Evolutionary conservation across 495 filamentous ascomycete genomes (phyloP).

Genomic region (Xylaria palmicola): DNA sequence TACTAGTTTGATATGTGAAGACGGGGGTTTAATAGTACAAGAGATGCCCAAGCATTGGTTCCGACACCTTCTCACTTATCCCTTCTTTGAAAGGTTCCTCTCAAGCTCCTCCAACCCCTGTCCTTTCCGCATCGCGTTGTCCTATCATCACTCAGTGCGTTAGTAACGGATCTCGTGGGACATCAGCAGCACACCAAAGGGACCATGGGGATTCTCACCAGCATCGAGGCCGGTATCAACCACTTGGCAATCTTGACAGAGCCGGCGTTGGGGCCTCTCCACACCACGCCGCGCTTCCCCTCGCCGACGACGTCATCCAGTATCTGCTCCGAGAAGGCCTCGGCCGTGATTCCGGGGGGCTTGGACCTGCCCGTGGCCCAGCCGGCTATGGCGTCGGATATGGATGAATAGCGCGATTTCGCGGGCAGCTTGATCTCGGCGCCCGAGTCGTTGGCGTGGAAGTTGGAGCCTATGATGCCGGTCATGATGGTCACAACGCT

Average conservation of each 20-base stretch:
- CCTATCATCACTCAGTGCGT: neutral
- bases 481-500: constrained; percentile 24
- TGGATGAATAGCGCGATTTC: neutral
- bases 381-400: neutral
- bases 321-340: neutral
- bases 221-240: neutral
- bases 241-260: neutral
- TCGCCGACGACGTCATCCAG: neutral
- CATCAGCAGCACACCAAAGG: neutral
- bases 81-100: too few relatives aligned
- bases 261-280: constrained; percentile 5
- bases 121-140: neutral
- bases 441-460: neutral
- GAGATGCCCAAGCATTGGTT: neutral
- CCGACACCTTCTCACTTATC: neutral
- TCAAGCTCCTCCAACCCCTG: neutral
- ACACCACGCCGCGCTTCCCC: neutral
- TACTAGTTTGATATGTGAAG: neutral
- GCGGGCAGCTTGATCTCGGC: neutral
- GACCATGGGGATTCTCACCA: neutral
- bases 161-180: neutral
- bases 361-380: constrained; percentile 5
- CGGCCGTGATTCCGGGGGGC: neutral
- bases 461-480: constrained; percentile 1
- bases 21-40: neutral